Conservation (phyloP, 73 alveolate genomes). For the Uronychia binucleata region DNA sequence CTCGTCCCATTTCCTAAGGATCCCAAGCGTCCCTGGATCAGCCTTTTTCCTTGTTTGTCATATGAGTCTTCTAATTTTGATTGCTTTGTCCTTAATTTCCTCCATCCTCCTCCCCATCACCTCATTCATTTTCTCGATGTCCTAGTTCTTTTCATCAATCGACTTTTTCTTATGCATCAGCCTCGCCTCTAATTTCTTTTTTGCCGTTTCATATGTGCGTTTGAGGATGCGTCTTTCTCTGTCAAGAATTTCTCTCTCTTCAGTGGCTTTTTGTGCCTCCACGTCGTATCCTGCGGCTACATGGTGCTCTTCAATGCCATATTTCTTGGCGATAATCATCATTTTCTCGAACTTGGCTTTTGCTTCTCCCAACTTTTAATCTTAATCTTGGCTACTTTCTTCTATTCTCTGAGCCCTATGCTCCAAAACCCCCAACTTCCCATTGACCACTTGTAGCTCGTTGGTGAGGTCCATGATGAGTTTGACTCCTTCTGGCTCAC, state of each 20-base stretch:
- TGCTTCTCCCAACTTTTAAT: constrained; percentile 19
- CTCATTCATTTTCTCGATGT: not conserved
- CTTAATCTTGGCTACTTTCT: constrained; percentile 5
- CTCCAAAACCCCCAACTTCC: constrained; percentile 24
- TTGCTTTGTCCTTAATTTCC: not conserved
- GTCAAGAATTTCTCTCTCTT: not conserved
- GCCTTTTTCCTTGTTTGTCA: not conserved
- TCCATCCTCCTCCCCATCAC: not conserved
- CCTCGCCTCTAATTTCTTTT: not conserved
- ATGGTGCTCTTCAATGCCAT: constrained; percentile 37
- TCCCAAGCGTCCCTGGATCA: not conserved
- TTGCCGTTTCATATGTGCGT: not conserved
- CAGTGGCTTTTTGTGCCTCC: not conserved
- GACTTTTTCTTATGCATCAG: not conserved
- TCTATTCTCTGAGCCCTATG: constrained; percentile 23
- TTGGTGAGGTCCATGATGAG: constrained; percentile 34
- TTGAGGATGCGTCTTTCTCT: not conserved
- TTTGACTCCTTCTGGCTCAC: constrained; percentile 40
- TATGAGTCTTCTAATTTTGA: not conserved
- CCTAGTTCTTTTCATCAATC: not conserved
- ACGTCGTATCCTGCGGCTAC: not conserved
- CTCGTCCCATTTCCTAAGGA: not conserved
- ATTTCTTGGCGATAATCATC: constrained; percentile 34
- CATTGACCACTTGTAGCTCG: constrained; percentile 23
- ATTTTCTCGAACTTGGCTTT: constrained; percentile 24